Base-by-base conservation (phyloP, 139 green algal genomes). In the Chlorella sp. region DNA sequence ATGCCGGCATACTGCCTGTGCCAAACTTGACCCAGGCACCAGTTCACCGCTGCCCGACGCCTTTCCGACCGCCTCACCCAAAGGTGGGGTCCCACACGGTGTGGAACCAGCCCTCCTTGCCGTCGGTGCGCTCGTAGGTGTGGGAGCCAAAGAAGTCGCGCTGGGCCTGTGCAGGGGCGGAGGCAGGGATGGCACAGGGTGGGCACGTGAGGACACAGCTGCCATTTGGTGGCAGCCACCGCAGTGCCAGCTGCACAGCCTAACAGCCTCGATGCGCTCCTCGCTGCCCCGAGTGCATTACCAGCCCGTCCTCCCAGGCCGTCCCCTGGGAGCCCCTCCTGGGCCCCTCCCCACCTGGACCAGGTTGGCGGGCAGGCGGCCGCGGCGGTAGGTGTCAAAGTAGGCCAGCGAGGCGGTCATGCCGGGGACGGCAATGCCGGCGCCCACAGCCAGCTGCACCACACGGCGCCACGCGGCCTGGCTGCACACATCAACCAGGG, bases 81-180 rank as follows among this genome's bases (percentile, higher is more conserved):
- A 96, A 97, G 13, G 89, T 90, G 24, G 88, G 87, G 78, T 96
- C 92, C 95, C 95, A 98, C 68, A 98, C 88, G 46, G 95, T 98
- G 95, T 98, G 96, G 93, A 94, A 97, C 92, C 93, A 97, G 51
- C 92, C 93, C 30, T 95, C 92, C 67, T 82, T 54, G 79, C 88
- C 90, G 92, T 98, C 96, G 36, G 72, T 90, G 34, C 95, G 91
- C 91, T 98, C 91, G 89, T 99, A 99, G 19, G 97, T 99, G 94
- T 99, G 97, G 1, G 92, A 96, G 58, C 97, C 97, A 81, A 99
- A 99, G 92, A 98, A 99, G 88, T 99, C 97, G 46, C 97, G 92
- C 93, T 99, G 97, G 17, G 97, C 97, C 89, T 97, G 22, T 13
- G 36, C 36, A 17, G 51, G n/a, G 2, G 3, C 36, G 36, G 30